Evolutionary conservation across 1,139 yeast species (phyloP), one percentile per base, ranked within the genome.

Genomic region (Wickerhamomyces sp.): DNA sequence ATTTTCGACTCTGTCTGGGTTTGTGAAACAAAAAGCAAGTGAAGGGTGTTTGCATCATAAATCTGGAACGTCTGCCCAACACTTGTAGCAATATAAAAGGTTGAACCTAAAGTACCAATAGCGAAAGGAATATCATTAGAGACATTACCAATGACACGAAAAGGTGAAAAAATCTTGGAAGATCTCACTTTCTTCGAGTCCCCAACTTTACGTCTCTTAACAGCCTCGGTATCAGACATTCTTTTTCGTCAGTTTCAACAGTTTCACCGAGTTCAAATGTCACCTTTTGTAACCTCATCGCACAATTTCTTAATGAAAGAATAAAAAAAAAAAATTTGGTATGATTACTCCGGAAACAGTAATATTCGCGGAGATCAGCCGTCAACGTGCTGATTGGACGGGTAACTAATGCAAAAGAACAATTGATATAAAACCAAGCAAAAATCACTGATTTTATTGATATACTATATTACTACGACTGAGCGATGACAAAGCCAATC

Each of bases 41-140:
- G 95, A 47, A 92, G 70, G 6, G 87, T 88, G 31, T 92, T 78
- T 14, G 96, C 96, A 65, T 92, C 98, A 56, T 86, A 94, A 28
- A 92, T 87, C 61, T 92, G 98, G 64, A 92, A 88, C 1, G 94
- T 76, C 43, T 79, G 73, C 5, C 97, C 98, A 21, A 92, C 96
- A 28, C 88, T 81, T 0, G 98, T 90, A 12, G 86, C 95, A 35
- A 88, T 78, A 53, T 90, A 84, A 55, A 85, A 90, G 1, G 95
- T 81, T 15, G 87, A 74, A 41, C 99, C 99, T 42, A 92, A 70
- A 1, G 92, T 79, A 24, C 97, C 95, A 26, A 89, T 69, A 10
- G 96, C 88, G 59, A 89, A 85, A 3, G 97, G 97, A 1, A 76
- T 72, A 25, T 78, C 82, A 56, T 88, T 87, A 26, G 88, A 71